Evolutionary conservation across 139 green algal species (phyloP), one percentile per base, ranked within the genome.

Genomic region (Asterochloris erici): DNA sequence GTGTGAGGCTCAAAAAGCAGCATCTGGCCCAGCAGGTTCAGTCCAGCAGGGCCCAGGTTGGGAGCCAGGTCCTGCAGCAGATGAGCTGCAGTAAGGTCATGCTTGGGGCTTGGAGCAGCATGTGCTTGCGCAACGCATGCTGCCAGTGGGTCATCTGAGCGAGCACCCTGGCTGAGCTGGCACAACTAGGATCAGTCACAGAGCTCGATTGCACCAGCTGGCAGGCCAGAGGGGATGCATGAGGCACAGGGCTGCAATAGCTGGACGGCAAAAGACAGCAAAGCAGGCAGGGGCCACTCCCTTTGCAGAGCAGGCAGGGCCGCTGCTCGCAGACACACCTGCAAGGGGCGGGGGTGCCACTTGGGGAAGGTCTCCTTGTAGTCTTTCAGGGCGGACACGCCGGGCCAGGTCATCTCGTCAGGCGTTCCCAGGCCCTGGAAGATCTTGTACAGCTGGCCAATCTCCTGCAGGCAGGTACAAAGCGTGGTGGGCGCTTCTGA

Each of bases 351-450:
- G 1, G 78, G 69, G 9, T 63, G 27, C 87, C 92, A 96, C 26
- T 91, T 87, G 27, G 93, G 93, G 77, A 94, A 96, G 14, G 83
- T 93, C 54, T 93, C 91, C 86, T 96, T 96, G 84, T 89, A 98
- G 79, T 98, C 94, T 6, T 91, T 91, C 13, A 94, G 83, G n/a
- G 73, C 62, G 11, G 70, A 82, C 4, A 94, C 87, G 23, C 89
- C 87, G 0, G 91, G 91, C 87, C 88, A 94, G 4, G 23, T 78
- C 4, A 71, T 76, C 54, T 93, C 89, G 14, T 85, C 82, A 10
- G 91, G 91, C 9, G 91, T 95, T 78, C 91, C 91, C 76, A 93
- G 76, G 16, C 92, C 62, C 26, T 86, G 87, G 76, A 95, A 95
- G 47, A 95, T 93, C 69, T 93, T 92, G 78, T 91, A 92, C 14